A percentile compares a stretch with the other conserved stretches of the same genome.
These are phyloP conservation scores for Phytophthora ramorum DNA, from an alignment of 352 stramenopile genomes.

Conservation along the genomic window DNA sequence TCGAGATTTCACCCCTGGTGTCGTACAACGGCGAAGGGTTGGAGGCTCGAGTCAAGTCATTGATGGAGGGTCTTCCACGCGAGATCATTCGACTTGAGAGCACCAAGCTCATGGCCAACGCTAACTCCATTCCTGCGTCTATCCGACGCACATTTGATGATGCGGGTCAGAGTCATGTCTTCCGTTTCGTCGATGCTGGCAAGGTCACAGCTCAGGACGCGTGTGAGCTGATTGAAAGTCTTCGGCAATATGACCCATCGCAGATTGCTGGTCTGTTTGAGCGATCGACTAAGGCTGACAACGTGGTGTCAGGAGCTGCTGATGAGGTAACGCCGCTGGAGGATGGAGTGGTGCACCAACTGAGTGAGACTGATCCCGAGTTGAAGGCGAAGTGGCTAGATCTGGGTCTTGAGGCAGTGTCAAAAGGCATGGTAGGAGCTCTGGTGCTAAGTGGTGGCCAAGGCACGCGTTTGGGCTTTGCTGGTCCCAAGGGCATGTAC, in stretches of 20 bases:
- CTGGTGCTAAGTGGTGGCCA: conserved; percentile 94
- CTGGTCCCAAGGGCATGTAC: conserved; percentile 95
- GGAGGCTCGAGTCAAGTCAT: conserved; percentile 31
- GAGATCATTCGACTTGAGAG: conserved; percentile 52
- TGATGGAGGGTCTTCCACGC: conserved; percentile 36
- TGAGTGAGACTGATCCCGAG: conserved; percentile 35
- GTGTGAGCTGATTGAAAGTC: conserved; percentile 42
- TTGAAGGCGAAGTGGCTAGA: conserved; percentile 44
- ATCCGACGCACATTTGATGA: conserved; percentile 44
- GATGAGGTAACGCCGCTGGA: conserved; percentile 49
- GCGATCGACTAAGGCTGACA: conserved; percentile 46
- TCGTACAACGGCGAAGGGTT: conserved; percentile 91
- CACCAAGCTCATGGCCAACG: conserved; percentile 21
- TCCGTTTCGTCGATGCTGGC: conserved; percentile 54
- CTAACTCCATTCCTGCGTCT: conserved; percentile 41
- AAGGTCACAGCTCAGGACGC: conserved; percentile 42
- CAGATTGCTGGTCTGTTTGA: conserved; percentile 47
- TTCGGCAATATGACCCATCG: conserved; percentile 38
- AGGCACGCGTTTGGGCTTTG: conserved; percentile 95
- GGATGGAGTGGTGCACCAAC: conserved; percentile 50
- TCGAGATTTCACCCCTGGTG: conserved; percentile 89
- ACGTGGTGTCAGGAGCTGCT: conserved; percentile 7
- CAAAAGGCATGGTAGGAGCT: conserved; percentile 82
- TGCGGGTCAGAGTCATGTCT: conserved; percentile 52
- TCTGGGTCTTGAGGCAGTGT: conserved; percentile 76